phyloP scores from a whole-genome alignment of 768 basidiomycete genomes.

The Floccularia luteovirens region DNA sequence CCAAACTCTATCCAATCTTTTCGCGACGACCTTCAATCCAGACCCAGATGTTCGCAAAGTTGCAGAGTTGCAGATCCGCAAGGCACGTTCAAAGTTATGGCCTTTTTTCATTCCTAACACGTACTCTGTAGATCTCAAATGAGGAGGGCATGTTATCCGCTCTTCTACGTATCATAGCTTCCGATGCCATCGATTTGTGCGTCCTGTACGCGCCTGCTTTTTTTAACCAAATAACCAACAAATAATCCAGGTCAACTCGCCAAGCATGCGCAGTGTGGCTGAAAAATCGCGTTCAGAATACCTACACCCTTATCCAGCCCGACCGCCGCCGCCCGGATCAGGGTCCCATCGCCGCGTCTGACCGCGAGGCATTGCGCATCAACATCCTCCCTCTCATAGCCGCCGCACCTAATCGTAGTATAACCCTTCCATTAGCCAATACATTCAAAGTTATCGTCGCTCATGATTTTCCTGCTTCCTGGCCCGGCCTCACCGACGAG shows the following conservation, averaged over 20 bases:
- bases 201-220: constrained; percentile 29
- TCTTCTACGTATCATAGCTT: constrained; percentile 78
- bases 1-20: constrained; percentile 68
- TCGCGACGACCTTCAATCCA: constrained; percentile 71
- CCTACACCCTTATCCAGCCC: constrained; percentile 46
- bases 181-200: constrained; percentile 72
- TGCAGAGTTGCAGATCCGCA: constrained; percentile 83
- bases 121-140: constrained; percentile 48
- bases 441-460: constrained; percentile 67
- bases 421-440: constrained; percentile 71
- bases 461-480: constrained; percentile 72
- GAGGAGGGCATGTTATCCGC: constrained; percentile 83
- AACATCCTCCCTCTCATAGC: constrained; percentile 67
- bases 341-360: constrained; percentile 52
- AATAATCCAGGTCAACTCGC: constrained; percentile 54
- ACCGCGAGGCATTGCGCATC: constrained; percentile 66
- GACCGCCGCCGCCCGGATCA: constrained; percentile 46
- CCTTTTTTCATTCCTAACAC: constrained; percentile 6
- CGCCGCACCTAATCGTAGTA: constrained; percentile 51
- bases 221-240: not conserved
- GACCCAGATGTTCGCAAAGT: constrained; percentile 85
- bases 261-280: constrained; percentile 85
- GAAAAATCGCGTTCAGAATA: constrained; percentile 77
- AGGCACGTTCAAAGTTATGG: constrained; percentile 34
- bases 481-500: constrained; percentile 63